Percentiles rank a stretch among this genome's conserved stretches.
Evolutionary conservation across 345 rosid genomes (phyloP).

Genomic region (Salix arbutifolia): DNA sequence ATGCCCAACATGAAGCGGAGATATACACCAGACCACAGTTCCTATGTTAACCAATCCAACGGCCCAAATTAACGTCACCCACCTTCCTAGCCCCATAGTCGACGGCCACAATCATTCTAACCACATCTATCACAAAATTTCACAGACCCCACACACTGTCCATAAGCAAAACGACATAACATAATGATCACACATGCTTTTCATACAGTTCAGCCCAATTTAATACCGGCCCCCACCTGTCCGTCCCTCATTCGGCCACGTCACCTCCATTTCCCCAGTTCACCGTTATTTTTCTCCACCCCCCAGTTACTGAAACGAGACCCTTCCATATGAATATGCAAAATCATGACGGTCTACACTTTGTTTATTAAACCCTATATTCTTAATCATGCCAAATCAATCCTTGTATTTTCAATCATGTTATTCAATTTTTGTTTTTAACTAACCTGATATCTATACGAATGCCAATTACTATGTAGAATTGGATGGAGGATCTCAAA

Average conservation of each 20-base stretch:
- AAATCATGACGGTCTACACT: neutral
- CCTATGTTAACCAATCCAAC: slow-evolving; percentile 7
- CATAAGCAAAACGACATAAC: slow-evolving; percentile 11
- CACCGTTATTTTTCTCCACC: slow-evolving; percentile 3
- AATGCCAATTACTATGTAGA: too few relatives aligned
- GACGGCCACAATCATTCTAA: neutral
- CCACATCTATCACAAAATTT: neutral
- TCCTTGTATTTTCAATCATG: neutral
- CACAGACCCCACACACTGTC: neutral
- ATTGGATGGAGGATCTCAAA: neutral
- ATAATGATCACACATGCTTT: slow-evolving; percentile 1
- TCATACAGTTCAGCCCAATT: neutral
- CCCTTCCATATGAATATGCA: neutral
- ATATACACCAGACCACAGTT: neutral
- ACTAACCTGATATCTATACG: too few relatives aligned
- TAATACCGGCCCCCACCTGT: neutral
- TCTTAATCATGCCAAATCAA: too few relatives aligned
- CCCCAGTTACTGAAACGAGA: neutral
- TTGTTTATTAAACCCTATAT: too few relatives aligned
- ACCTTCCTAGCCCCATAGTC: neutral
- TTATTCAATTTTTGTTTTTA: neutral
- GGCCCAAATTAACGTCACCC: neutral
- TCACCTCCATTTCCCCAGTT: neutral
- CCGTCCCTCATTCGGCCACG: neutral
- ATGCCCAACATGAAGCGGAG: too few relatives aligned